A percentile compares a stretch with the other conserved stretches of the same genome.
Evolutionary conservation across 2,329 filamentous ascomycete genomes (phyloP).

Genomic region (Diaporthe caulivora): DNA sequence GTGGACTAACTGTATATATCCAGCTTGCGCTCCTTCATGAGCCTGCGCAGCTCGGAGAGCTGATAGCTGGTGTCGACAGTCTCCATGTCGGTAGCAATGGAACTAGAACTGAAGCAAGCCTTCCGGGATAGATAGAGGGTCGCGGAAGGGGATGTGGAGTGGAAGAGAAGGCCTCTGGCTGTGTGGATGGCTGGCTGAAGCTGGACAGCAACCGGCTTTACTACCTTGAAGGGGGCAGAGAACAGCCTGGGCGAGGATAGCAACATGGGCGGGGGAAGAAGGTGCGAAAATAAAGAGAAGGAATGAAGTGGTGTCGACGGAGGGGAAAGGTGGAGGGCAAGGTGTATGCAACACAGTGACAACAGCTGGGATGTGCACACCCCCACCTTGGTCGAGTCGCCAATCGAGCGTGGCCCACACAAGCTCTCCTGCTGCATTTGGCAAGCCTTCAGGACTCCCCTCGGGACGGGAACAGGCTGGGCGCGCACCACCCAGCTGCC

Average conservation of each 20-base stretch:
- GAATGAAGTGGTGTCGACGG: not conserved
- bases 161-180: constrained; percentile 10
- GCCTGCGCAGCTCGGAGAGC: constrained; percentile 79
- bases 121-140: constrained; percentile 17
- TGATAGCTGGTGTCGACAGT: constrained; percentile 83
- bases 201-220: constrained; percentile 4
- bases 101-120: constrained; percentile 23
- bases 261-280: constrained; percentile 33
- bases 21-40: constrained; percentile 89
- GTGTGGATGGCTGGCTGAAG: constrained; percentile 4
- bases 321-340: constrained; percentile 1
- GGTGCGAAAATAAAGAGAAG: constrained; percentile 11
- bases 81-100: constrained; percentile 68
- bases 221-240: constrained; percentile 11
- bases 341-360: not conserved
- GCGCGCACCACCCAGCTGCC: not conserved
- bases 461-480: not conserved
- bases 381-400: constrained; percentile 31
- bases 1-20: constrained; percentile 86
- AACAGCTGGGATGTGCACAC: not conserved
- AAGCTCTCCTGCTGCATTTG: constrained; percentile 37
- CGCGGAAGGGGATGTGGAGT: not conserved
- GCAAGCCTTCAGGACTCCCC: constrained; percentile 9
- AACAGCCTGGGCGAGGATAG: constrained; percentile 30
- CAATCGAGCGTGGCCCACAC: constrained; percentile 32